A percentile compares a stretch with the other conserved stretches of the same genome.
Conservation (phyloP, 148 eudicot species). For the Arbutus unedo region DNA sequence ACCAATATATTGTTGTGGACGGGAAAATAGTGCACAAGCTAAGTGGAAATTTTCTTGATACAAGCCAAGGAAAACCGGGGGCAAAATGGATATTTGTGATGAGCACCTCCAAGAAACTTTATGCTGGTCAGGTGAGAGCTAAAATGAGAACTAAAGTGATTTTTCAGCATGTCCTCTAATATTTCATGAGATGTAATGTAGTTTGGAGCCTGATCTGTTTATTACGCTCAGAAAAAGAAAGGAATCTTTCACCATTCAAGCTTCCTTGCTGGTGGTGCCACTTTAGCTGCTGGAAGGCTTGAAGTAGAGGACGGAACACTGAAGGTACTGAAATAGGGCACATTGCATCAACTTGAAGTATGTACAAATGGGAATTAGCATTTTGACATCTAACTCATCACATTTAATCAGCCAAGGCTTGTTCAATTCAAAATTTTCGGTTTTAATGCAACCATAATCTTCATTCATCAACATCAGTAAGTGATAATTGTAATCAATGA, state of each 20-base stretch:
- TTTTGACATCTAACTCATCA: background rate
- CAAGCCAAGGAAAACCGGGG: slow-evolving; percentile 36
- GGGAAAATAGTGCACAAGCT: slow-evolving; percentile 61
- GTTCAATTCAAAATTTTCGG: background rate
- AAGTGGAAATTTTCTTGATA: slow-evolving; percentile 50
- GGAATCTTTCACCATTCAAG: slow-evolving; percentile 94
- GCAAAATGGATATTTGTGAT: slow-evolving; percentile 88
- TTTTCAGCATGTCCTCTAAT: background rate
- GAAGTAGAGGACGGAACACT: slow-evolving; percentile 60
- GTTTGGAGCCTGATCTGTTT: slow-evolving; percentile 11
- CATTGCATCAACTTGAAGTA: background rate
- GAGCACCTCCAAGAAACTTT: slow-evolving; percentile 81
- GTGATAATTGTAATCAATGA: background rate
- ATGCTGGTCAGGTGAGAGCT: slow-evolving; percentile 67
- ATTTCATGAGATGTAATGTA: background rate
- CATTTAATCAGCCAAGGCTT: background rate
- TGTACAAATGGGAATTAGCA: background rate
- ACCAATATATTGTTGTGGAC: slow-evolving; percentile 57
- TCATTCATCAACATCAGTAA: background rate
- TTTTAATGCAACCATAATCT: background rate
- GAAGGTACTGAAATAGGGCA: slow-evolving; percentile 43
- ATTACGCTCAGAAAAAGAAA: slow-evolving; percentile 69
- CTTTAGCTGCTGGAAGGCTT: slow-evolving; percentile 92
- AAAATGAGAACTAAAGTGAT: background rate
- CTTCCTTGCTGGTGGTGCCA: slow-evolving; percentile 95